phyloP scores from a whole-genome alignment of 2,329 filamentous ascomycete species.

The Zymoseptoria tritici region DNA sequence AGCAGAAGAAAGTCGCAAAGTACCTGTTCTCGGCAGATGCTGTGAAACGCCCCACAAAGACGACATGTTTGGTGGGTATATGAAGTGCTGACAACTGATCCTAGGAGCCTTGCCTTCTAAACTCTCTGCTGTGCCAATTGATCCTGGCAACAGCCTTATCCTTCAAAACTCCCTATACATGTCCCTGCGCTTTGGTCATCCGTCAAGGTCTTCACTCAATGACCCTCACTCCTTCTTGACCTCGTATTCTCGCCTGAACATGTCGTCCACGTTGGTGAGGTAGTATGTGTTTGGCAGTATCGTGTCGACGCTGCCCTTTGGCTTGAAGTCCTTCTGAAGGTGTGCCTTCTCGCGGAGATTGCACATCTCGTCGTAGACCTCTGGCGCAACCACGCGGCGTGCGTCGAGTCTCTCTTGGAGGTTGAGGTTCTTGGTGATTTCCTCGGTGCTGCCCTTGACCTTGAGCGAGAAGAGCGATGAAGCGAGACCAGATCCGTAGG shows the following conservation, averaged over 20 bases:
- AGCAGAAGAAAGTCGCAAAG: not conserved
- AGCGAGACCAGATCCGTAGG: slow-evolving; percentile 46
- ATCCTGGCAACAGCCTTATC: not conserved
- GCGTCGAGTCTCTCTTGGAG: slow-evolving; percentile 40
- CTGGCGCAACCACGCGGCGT: slow-evolving; percentile 39
- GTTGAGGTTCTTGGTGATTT: slow-evolving; percentile 42
- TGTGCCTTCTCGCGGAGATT: slow-evolving; percentile 45
- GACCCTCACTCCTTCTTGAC: slow-evolving; percentile 38
- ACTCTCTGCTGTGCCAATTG: not conserved
- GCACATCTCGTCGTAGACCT: slow-evolving; percentile 49
- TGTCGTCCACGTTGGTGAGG: slow-evolving; percentile 43
- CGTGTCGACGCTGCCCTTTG: slow-evolving; percentile 37
- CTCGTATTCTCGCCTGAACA: slow-evolving; percentile 45
- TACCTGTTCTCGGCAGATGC: not conserved
- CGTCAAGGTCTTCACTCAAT: slow-evolving; percentile 2
- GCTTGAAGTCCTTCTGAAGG: slow-evolving; percentile 44
- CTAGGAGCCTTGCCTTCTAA: not conserved
- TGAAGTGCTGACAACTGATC: not conserved
- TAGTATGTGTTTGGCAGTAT: slow-evolving; percentile 45
- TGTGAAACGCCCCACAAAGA: not conserved
- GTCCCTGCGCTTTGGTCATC: not conserved
- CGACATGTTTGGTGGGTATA: not conserved
- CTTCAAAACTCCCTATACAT: not conserved
- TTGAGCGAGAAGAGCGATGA: slow-evolving; percentile 45
- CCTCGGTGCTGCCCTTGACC: slow-evolving; percentile 40